Evolutionary conservation across 805 yeast species (phyloP).

Genomic region (Pichia membranifaciens): DNA sequence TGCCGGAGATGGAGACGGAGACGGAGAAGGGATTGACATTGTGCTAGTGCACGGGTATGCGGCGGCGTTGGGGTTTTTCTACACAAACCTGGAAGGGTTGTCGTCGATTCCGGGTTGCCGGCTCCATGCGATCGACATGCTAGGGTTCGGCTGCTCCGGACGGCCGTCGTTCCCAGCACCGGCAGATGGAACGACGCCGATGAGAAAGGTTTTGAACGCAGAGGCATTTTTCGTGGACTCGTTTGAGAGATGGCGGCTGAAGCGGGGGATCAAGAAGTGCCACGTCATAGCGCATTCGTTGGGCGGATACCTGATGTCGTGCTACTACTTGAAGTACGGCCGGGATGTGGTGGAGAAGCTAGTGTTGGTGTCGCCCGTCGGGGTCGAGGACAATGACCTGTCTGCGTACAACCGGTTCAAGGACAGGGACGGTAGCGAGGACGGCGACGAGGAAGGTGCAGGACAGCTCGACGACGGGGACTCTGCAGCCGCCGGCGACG

Average conservation of each 20-base stretch:
- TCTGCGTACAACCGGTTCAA: slow-evolving; percentile 28
- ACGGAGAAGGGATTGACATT: slow-evolving; percentile 24
- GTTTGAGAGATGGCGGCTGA: slow-evolving; percentile 59
- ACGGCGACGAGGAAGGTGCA: background rate
- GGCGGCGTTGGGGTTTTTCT: slow-evolving; percentile 79
- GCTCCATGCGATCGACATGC: slow-evolving; percentile 63
- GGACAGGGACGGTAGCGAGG: background rate
- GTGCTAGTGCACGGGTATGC: slow-evolving; percentile 91
- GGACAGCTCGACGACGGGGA: too few relatives aligned
- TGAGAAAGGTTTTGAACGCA: slow-evolving; percentile 36
- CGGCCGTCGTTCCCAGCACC: slow-evolving; percentile 38
- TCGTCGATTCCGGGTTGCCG: slow-evolving; percentile 47
- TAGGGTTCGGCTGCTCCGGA: slow-evolving; percentile 67
- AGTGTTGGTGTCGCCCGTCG: slow-evolving; percentile 68
- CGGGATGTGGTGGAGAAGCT: slow-evolving; percentile 43
- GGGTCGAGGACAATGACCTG: slow-evolving; percentile 60
- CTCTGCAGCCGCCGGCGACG: background rate
- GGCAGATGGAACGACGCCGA: slow-evolving; percentile 21
- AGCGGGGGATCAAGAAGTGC: slow-evolving; percentile 42
- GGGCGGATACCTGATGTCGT: slow-evolving; percentile 68
- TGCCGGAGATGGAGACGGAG: background rate
- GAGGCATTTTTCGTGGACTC: slow-evolving; percentile 58
- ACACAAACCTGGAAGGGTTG: slow-evolving; percentile 57
- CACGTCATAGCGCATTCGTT: slow-evolving; percentile 72
- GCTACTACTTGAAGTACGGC: slow-evolving; percentile 59